A percentile compares a stretch with the other conserved stretches of the same genome.
phyloP scores from a whole-genome alignment of 495 filamentous ascomycete species.

The Platismatia glauca region DNA sequence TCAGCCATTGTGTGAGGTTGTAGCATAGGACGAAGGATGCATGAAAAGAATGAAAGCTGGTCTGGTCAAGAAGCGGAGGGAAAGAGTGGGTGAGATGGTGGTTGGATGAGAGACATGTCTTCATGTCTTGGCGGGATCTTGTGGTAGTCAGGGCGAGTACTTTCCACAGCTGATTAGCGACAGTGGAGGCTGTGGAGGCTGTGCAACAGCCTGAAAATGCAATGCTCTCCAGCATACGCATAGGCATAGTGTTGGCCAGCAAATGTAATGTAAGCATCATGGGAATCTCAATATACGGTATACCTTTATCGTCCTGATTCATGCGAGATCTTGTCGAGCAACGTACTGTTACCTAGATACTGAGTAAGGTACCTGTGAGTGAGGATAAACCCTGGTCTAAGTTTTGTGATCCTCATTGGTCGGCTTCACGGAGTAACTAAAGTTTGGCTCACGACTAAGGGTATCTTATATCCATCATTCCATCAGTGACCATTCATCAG shows the following conservation, averaged over 20 bases:
- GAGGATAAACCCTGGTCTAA: no score
- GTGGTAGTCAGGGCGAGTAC: not conserved
- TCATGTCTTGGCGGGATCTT: not conserved
- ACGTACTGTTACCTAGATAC: no score
- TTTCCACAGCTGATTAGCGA: not conserved
- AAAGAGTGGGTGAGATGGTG: not conserved
- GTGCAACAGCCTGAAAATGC: not conserved
- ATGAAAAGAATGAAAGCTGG: not conserved
- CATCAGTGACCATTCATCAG: no score
- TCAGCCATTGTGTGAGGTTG: constrained; percentile 26
- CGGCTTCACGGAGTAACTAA: no score
- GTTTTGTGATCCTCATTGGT: no score
- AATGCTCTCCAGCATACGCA: not conserved
- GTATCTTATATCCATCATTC: no score
- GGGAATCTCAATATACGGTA: not conserved
- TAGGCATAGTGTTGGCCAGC: not conserved
- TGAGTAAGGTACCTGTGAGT: no score
- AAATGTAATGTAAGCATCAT: no score
- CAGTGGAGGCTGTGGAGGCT: constrained; percentile 7
- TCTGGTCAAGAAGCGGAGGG: not conserved
- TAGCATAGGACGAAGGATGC: not conserved
- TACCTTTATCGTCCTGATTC: no score
- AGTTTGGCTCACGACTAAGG: no score
- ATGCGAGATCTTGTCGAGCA: no score
- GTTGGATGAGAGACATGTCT: not conserved